These are phyloP conservation scores for Elsinoe necatrix DNA, from an alignment of 2,329 filamentous ascomycete genomes.

Conservation along the genomic window DNA sequence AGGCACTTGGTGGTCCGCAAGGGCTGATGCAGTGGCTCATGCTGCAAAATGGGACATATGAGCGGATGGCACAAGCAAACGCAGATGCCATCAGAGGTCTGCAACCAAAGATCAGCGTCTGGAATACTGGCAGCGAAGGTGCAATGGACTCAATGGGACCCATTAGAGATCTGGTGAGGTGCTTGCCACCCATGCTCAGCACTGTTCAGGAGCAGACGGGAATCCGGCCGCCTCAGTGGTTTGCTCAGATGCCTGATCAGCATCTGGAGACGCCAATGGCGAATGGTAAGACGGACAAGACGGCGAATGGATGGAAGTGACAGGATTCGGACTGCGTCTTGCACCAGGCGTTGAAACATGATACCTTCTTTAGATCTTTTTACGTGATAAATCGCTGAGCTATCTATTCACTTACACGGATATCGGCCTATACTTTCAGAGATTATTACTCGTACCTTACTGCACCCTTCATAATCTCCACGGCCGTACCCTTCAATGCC, in stretches of 20 bases:
- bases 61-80: slow-evolving; percentile 69
- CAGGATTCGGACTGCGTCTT: not conserved
- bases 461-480: slow-evolving; percentile 36
- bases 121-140: slow-evolving; percentile 62
- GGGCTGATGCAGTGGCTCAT: slow-evolving; percentile 78
- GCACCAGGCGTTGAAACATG: too few relatives aligned
- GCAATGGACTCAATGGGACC: slow-evolving; percentile 52
- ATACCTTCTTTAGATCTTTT: not conserved
- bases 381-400: not conserved
- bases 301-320: not conserved
- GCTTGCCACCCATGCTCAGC: slow-evolving; percentile 69
- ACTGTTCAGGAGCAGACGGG: slow-evolving; percentile 88
- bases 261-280: not conserved
- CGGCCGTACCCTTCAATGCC: slow-evolving; percentile 37
- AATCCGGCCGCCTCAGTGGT: slow-evolving; percentile 69
- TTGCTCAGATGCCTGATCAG: slow-evolving; percentile 43
- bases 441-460: slow-evolving; percentile 18
- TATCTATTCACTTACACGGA: not conserved
- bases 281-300: not conserved
- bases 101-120: slow-evolving; percentile 82
- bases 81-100: slow-evolving; percentile 65
- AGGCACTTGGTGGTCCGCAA: slow-evolving; percentile 67
- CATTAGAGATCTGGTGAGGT: slow-evolving; percentile 77
- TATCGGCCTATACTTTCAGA: not conserved
- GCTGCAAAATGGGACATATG: slow-evolving; percentile 74